Conservation (phyloP, 2,329 filamentous ascomycete genomes). For the Aschersonia sp. region DNA sequence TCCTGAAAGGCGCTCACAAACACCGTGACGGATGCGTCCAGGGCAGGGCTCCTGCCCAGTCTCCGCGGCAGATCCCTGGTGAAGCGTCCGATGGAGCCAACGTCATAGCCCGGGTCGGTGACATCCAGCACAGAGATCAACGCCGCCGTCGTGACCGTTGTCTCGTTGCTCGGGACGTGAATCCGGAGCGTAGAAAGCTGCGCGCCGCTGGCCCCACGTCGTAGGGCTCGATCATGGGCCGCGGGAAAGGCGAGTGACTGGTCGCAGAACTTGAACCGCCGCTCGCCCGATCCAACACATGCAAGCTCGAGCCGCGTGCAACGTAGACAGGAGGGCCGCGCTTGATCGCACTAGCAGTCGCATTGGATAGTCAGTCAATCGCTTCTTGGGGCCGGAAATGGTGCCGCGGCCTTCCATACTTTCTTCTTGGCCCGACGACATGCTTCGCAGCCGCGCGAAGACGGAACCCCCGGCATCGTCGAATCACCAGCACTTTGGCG, state of each 20-base stretch:
- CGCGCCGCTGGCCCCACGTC: too few relatives aligned
- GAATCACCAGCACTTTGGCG: background rate
- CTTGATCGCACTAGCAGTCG: background rate
- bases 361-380: background rate
- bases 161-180: background rate
- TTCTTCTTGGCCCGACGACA: conserved; percentile 1
- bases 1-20: conserved; percentile 12
- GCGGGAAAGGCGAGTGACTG: background rate
- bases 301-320: background rate
- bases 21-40: conserved; percentile 23
- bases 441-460: conserved; percentile 1
- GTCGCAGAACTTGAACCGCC: background rate
- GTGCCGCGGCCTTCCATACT: background rate
- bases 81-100: conserved; percentile 30
- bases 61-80: conserved; percentile 27
- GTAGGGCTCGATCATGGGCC: background rate
- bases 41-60: conserved; percentile 27
- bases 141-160: background rate
- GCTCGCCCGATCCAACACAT: conserved; percentile 1
- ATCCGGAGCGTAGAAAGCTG: background rate
- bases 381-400: background rate
- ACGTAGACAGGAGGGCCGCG: background rate
- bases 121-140: conserved; percentile 18
- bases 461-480: conserved; percentile 1
- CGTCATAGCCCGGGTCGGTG: conserved; percentile 28